These are phyloP conservation scores for Russula emetica DNA, from an alignment of 768 basidiomycete species.

Conservation along the genomic window DNA sequence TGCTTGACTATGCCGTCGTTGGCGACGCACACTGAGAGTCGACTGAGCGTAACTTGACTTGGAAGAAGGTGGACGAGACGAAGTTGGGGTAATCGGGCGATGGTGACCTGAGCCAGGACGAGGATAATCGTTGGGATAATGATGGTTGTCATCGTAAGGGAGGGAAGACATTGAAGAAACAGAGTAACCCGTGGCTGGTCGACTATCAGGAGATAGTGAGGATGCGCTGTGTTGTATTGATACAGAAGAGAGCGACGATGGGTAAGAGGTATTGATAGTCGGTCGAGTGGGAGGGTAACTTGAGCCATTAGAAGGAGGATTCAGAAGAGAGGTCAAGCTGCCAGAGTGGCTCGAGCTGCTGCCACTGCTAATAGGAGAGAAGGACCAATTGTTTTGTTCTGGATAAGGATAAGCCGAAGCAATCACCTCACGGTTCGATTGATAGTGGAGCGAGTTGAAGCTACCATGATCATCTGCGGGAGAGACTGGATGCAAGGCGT, in stretches of 20 bases:
- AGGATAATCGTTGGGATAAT: conserved; percentile 49
- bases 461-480: conserved; percentile 64
- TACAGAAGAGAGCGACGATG: conserved; percentile 34
- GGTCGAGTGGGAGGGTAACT: conserved; percentile 53
- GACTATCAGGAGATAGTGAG: conserved; percentile 73
- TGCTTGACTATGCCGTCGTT: conserved; percentile 78
- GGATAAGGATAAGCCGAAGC: conserved; percentile 60
- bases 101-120: conserved; percentile 74
- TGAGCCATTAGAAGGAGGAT: conserved; percentile 49
- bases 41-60: conserved; percentile 50
- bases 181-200: conserved; percentile 82
- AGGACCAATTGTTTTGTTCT: conserved; percentile 56
- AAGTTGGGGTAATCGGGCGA: conserved; percentile 56
- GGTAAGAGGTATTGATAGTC: conserved; percentile 68
- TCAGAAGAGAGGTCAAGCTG: conserved; percentile 72
- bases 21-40: conserved; percentile 65
- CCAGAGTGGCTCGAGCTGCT: conserved; percentile 62
- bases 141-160: conserved; percentile 47
- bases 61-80: conserved; percentile 64
- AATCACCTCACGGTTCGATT: conserved; percentile 35
- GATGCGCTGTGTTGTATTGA: conserved; percentile 64
- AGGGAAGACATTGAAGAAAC: conserved; percentile 77
- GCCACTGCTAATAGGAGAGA: conserved; percentile 42
- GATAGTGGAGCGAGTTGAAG: conserved; percentile 40
- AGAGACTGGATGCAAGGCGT: conserved; percentile 62